These are phyloP conservation scores for Aspergillus quadricinctus DNA, from an alignment of 2,329 filamentous ascomycete species.

Conservation along the genomic window DNA sequence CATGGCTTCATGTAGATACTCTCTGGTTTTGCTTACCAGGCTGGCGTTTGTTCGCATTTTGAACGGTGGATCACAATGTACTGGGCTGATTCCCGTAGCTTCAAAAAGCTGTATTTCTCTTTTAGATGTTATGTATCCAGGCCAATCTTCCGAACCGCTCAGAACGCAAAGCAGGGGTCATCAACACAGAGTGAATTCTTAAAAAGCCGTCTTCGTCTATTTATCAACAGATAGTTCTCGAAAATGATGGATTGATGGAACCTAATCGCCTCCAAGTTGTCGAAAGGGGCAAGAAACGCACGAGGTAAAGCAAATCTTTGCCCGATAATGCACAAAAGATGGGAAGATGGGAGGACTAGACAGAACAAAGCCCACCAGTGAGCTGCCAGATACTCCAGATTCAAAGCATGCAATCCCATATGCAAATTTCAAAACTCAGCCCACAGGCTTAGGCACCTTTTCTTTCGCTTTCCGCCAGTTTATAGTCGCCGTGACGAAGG, in stretches of 20 bases:
- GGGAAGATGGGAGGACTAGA: background rate
- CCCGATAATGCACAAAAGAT: background rate
- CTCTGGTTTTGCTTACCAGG: background rate
- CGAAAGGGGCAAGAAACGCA: background rate
- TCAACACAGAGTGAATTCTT: background rate
- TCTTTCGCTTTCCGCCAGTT: conserved; percentile 40
- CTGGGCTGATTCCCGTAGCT: background rate
- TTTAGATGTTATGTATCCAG: too few species aligned
- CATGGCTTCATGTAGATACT: background rate
- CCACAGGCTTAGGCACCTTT: conserved; percentile 28
- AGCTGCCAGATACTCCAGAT: conserved; percentile 22
- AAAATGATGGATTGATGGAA: background rate
- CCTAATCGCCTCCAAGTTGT: background rate
- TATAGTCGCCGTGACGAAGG: conserved; percentile 50
- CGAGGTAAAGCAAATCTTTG: background rate
- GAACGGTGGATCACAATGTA: background rate
- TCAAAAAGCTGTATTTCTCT: background rate
- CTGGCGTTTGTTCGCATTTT: background rate
- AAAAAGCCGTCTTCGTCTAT: background rate
- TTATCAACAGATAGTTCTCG: background rate
- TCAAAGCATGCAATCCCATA: conserved; percentile 6
- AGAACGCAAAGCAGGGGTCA: background rate
- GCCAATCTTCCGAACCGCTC: background rate
- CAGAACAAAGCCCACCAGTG: background rate
- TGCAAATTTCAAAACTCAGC: background rate